Conservation (phyloP, 768 basidiomycete genomes). For the Lactifluus volemus region DNA sequence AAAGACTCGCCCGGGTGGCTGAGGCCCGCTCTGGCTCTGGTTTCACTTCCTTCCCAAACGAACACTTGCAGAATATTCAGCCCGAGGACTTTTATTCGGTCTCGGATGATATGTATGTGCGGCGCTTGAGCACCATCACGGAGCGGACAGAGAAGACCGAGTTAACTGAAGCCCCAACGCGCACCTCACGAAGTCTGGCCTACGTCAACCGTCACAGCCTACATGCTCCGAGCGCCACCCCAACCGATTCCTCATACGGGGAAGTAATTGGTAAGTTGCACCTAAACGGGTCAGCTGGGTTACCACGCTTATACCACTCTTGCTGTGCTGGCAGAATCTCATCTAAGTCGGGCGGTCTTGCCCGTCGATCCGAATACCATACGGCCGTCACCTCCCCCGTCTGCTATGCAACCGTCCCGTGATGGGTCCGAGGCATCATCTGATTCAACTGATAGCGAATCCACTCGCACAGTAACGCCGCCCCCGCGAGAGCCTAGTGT, state of each 20-base stretch:
- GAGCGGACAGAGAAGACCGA: conserved; percentile 19
- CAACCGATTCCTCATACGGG: conserved; percentile 53
- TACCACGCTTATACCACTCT: neutral
- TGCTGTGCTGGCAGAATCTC: conserved; percentile 15
- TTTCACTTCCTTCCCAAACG: conserved; percentile 34
- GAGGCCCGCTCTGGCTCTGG: conserved; percentile 16
- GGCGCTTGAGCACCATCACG: conserved; percentile 20
- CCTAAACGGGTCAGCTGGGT: neutral
- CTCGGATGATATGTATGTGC: conserved; percentile 9
- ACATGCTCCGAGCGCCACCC: conserved; percentile 13
- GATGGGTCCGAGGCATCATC: neutral
- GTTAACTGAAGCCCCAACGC: conserved; percentile 1
- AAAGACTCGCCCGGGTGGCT: conserved; percentile 10
- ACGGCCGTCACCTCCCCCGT: conserved; percentile 56
- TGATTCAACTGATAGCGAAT: conserved; percentile 26
- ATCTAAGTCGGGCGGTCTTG: conserved; percentile 6
- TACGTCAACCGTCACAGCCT: neutral
- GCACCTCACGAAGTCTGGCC: conserved; percentile 5
- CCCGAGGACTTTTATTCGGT: conserved; percentile 26
- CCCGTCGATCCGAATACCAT: conserved; percentile 46
- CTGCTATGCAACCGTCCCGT: conserved; percentile 39
- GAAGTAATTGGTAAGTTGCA: conserved; percentile 43
- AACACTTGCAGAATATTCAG: conserved; percentile 51
- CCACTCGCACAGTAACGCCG: conserved; percentile 31
- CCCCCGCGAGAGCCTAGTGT: conserved; percentile 31